phyloP scores from a whole-genome alignment of 2,329 filamentous ascomycete genomes.

The Aspergillus persii region DNA sequence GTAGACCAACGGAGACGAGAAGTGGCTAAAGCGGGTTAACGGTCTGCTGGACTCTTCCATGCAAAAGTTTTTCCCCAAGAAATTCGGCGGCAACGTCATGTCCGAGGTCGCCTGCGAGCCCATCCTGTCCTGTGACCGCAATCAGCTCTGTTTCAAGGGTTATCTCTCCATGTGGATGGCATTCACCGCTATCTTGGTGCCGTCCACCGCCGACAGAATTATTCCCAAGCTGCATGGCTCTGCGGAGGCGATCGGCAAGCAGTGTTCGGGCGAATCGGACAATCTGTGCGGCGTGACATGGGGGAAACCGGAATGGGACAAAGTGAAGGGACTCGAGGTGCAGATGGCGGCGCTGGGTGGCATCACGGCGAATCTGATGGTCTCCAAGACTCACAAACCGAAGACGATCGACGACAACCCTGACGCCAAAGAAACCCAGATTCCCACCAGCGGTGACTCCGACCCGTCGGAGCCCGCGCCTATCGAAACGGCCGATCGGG shows the following conservation, averaged over 20 bases:
- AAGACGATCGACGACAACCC: slow-evolving; percentile 6
- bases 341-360: slow-evolving; percentile 9
- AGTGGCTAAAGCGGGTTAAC: slow-evolving; percentile 57
- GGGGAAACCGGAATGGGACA: slow-evolving; percentile 3
- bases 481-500: slow-evolving; percentile 5
- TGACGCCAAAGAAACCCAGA: slow-evolving; percentile 4
- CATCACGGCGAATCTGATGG: slow-evolving; percentile 7
- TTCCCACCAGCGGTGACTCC: not conserved
- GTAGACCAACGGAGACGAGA: slow-evolving; percentile 34
- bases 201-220: slow-evolving; percentile 55
- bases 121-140: slow-evolving; percentile 59
- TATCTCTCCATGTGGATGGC: slow-evolving; percentile 65
- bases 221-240: slow-evolving; percentile 57
- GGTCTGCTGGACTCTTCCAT: slow-evolving; percentile 52
- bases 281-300: slow-evolving; percentile 7
- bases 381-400: not conserved
- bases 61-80: slow-evolving; percentile 48
- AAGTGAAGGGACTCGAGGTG: slow-evolving; percentile 2
- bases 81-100: slow-evolving; percentile 53
- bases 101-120: slow-evolving; percentile 66
- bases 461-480: not conserved
- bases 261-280: slow-evolving; percentile 53
- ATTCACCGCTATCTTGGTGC: slow-evolving; percentile 59
- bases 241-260: slow-evolving; percentile 56
- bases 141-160: slow-evolving; percentile 70